These are phyloP conservation scores for Rhodotorula babjevae DNA, from an alignment of 768 basidiomycete genomes.

Conservation along the genomic window DNA sequence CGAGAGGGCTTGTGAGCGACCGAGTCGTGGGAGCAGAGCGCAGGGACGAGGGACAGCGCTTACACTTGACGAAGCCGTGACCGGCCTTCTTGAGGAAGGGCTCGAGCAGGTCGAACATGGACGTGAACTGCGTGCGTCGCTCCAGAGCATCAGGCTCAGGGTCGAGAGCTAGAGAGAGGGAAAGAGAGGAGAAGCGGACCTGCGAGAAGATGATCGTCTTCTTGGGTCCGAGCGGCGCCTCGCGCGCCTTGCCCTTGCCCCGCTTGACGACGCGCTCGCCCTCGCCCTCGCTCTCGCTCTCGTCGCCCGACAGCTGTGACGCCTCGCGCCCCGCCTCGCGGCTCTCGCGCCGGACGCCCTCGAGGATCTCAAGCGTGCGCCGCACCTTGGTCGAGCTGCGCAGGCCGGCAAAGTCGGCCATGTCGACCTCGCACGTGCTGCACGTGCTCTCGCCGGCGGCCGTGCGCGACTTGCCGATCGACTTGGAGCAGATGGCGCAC, in stretches of 20 bases:
- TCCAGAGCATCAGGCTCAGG: not conserved
- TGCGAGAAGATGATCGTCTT: conserved; percentile 95
- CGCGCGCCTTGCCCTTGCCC: not conserved
- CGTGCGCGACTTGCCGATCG: not conserved
- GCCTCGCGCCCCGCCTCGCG: conserved; percentile 48
- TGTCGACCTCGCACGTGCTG: conserved; percentile 55
- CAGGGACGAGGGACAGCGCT: conserved; percentile 63
- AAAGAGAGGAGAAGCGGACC: conserved; percentile 1
- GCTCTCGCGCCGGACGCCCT: conserved; percentile 57
- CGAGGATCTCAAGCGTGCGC: conserved; percentile 69
- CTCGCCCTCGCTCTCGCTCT: not conserved
- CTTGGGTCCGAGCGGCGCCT: conserved; percentile 50
- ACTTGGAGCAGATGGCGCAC: conserved; percentile 21
- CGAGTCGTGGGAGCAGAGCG: not conserved
- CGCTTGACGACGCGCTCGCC: not conserved
- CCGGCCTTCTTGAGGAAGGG: conserved; percentile 69
- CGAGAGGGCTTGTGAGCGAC: no score
- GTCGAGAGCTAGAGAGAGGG: no score
- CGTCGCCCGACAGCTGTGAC: conserved; percentile 29
- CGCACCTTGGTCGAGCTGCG: conserved; percentile 67
- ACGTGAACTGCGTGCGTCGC: conserved; percentile 53
- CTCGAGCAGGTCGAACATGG: conserved; percentile 74
- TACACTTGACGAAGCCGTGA: conserved; percentile 58
- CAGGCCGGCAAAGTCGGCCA: conserved; percentile 54
- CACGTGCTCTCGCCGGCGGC: conserved; percentile 52